Conservation (phyloP, 805 yeast species). For the Candida gorgasii region DNA sequence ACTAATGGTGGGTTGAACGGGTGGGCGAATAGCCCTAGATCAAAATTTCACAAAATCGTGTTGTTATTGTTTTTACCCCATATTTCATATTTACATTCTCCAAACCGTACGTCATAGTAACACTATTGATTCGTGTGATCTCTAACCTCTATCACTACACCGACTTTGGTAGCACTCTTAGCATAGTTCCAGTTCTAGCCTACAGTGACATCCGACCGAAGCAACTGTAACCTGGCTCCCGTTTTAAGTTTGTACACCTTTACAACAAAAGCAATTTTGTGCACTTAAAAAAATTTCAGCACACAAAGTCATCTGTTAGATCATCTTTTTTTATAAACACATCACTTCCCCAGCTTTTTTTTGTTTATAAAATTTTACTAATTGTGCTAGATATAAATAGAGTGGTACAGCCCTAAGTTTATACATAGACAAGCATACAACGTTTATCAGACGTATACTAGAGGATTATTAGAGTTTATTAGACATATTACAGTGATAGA, state of each 20-base stretch:
- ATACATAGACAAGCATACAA: background rate
- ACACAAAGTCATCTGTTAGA: constrained; percentile 8
- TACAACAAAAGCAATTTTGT: constrained; percentile 7
- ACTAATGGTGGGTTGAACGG: no score
- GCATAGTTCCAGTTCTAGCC: no score
- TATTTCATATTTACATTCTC: constrained; percentile 1
- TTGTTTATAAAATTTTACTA: constrained; percentile 2
- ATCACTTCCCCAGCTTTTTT: constrained; percentile 2
- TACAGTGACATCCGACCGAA: background rate
- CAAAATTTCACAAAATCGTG: no score
- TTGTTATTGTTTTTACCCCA: background rate
- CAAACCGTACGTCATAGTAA: background rate
- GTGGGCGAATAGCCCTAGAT: no score
- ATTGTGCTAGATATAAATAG: constrained; percentile 1
- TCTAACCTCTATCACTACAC: no score
- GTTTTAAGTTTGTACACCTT: no score
- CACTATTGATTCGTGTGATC: background rate
- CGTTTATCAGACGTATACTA: no score
- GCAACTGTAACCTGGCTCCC: no score
- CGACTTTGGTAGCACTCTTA: no score
- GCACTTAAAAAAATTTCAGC: constrained; percentile 4
- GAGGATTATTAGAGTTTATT: no score
- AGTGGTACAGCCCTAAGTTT: background rate
- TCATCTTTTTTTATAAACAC: constrained; percentile 7
- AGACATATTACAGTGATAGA: no score